These are phyloP conservation scores for Corinectria fuckeliana DNA, from an alignment of 2,329 filamentous ascomycete species.

Conservation along the genomic window DNA sequence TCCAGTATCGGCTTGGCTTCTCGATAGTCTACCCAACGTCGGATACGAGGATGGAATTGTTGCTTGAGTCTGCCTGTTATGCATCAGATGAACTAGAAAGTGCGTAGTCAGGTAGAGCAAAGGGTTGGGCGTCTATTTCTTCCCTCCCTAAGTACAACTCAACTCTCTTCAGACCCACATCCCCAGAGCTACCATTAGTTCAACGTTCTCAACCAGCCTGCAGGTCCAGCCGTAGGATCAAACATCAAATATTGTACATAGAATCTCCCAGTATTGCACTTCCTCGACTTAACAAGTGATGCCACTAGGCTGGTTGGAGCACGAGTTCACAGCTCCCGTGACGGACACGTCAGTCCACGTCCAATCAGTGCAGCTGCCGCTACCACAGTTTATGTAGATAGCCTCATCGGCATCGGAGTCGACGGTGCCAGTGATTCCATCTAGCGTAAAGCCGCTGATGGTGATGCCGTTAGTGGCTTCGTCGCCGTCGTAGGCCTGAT, in stretches of 20 bases:
- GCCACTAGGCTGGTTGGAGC: constrained; percentile 18
- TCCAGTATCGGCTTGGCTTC: not conserved
- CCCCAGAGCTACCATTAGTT: too few relatives aligned
- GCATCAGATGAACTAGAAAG: not conserved
- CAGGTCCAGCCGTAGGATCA: not conserved
- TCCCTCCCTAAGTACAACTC: not conserved
- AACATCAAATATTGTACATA: constrained; percentile 3
- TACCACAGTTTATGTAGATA: constrained; percentile 16
- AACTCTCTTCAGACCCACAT: too few relatives aligned
- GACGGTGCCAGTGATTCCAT: constrained; percentile 9
- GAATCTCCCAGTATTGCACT: not conserved
- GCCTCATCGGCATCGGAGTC: constrained; percentile 15
- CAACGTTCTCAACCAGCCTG: too few relatives aligned
- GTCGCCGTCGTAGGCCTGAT: constrained; percentile 19
- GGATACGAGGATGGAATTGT: constrained; percentile 1
- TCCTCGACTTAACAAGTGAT: constrained; percentile 9
- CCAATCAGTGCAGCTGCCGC: constrained; percentile 19
- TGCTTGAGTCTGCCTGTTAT: not conserved
- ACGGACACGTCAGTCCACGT: constrained; percentile 16
- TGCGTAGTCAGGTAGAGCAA: not conserved
- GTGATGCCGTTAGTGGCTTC: constrained; percentile 15
- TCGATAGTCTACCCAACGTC: not conserved
- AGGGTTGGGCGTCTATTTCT: too few relatives aligned
- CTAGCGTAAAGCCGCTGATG: constrained; percentile 9
- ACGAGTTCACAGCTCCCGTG: constrained; percentile 8